Conservation (phyloP, 2,329 filamentous ascomycete species). For the Thelonectria rubi region DNA sequence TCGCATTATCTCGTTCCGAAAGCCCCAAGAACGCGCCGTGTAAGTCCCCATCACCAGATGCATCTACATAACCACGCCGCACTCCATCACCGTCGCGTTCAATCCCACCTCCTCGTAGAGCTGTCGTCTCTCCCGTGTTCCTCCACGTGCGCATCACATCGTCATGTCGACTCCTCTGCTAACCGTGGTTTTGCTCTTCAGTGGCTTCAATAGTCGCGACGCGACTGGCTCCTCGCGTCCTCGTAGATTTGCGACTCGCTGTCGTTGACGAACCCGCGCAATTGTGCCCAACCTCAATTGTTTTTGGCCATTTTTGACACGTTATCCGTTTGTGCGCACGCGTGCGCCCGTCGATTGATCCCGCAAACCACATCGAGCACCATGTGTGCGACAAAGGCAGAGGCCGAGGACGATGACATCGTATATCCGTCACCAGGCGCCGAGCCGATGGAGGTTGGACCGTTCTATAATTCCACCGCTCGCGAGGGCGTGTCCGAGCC, state of each 20-base stretch:
- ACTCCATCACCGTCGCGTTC: constrained; percentile 24
- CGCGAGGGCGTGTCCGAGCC: constrained; percentile 48
- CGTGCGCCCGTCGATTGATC: constrained; percentile 20
- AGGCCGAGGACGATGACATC: constrained; percentile 49
- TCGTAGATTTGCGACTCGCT: constrained; percentile 34
- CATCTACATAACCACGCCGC: constrained; percentile 27
- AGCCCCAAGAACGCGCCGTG: constrained; percentile 47
- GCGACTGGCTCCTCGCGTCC: constrained; percentile 30
- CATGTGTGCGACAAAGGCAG: constrained; percentile 50
- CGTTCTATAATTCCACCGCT: constrained; percentile 55
- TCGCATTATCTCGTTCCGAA: constrained; percentile 56
- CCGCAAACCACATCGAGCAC: constrained; percentile 4
- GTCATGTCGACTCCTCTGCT: constrained; percentile 37
- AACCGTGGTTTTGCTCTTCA: constrained; percentile 38
- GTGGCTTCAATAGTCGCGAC: constrained; percentile 40
- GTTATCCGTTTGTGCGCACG: constrained; percentile 18
- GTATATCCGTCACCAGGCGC: constrained; percentile 58
- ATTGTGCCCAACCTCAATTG: constrained; percentile 7
- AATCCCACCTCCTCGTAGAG: constrained; percentile 20
- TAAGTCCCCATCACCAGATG: constrained; percentile 46
- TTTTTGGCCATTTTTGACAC: constrained; percentile 18
- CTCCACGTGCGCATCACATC: constrained; percentile 28
- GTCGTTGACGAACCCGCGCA: constrained; percentile 16
- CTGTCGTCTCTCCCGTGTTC: constrained; percentile 29
- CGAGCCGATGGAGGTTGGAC: constrained; percentile 53